These are phyloP conservation scores for Abelmoschus esculentus DNA, from an alignment of 345 rosid species.

Conservation along the genomic window DNA sequence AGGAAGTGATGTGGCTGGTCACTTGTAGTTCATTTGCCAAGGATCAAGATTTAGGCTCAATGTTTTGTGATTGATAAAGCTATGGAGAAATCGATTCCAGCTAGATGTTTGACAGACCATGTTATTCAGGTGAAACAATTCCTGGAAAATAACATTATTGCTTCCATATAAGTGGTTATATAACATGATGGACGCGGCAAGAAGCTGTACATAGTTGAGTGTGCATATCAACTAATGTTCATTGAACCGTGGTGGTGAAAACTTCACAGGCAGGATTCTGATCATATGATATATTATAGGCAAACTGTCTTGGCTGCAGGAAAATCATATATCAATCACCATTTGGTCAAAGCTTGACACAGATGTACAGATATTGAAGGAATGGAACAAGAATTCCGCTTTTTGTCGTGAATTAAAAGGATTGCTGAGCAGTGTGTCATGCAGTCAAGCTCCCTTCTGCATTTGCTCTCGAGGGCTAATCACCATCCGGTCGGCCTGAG, in stretches of 20 bases:
- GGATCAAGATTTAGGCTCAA: conserved; percentile 1
- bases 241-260: conserved; percentile 6
- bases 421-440: background rate
- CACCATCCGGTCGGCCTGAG: no score
- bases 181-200: conserved; percentile 8
- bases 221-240: conserved; percentile 13
- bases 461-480: no score
- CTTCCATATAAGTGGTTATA: conserved; percentile 1
- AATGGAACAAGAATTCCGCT: background rate
- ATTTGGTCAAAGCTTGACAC: no score
- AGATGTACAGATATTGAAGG: conserved; percentile 30
- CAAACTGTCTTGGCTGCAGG: no score
- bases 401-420: background rate
- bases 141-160: conserved; percentile 15
- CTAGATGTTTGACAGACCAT: conserved; percentile 8
- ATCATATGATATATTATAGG: no score
- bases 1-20: conserved; percentile 8
- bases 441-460: no score
- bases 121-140: conserved; percentile 9
- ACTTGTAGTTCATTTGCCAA: background rate
- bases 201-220: conserved; percentile 22
- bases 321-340: no score
- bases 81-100: conserved; percentile 9
- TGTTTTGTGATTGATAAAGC: conserved; percentile 4
- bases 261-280: conserved; percentile 4